These are phyloP conservation scores for Penicillium lividum DNA, from an alignment of 495 filamentous ascomycete species.

Conservation along the genomic window DNA sequence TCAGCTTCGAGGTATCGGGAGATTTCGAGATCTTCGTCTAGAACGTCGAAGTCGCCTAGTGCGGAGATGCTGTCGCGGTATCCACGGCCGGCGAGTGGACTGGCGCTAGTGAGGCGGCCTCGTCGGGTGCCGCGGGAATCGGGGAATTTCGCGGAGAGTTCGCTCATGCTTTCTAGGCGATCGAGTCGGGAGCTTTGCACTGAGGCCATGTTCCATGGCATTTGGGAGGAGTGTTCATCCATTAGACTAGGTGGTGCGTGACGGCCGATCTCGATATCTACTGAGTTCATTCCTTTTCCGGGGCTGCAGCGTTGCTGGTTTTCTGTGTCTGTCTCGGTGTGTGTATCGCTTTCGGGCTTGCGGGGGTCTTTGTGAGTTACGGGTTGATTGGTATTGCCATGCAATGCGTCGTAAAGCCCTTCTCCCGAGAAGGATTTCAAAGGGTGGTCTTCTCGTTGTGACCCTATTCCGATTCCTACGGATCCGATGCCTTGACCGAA, in stretches of 20 bases:
- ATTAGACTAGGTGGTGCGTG: conserved; percentile 56
- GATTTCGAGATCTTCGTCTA: conserved; percentile 41
- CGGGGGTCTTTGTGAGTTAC: conserved; percentile 42
- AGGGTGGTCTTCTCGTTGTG: conserved; percentile 39
- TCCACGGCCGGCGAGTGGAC: conserved; percentile 61
- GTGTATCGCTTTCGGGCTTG: conserved; percentile 36
- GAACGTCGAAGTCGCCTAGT: conserved; percentile 36
- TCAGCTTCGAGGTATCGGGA: conserved; percentile 40
- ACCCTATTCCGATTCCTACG: conserved; percentile 52
- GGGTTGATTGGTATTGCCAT: conserved; percentile 24
- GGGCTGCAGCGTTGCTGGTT: neutral
- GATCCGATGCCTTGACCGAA: conserved; percentile 56
- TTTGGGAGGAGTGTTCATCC: conserved; percentile 59
- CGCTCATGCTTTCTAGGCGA: conserved; percentile 54
- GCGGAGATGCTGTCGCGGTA: conserved; percentile 34
- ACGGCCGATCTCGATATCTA: conserved; percentile 61
- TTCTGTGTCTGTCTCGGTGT: conserved; percentile 20
- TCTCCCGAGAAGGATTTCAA: conserved; percentile 58
- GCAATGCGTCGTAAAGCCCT: conserved; percentile 48
- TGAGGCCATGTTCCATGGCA: conserved; percentile 74
- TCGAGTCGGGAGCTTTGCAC: conserved; percentile 54
- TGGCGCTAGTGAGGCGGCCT: conserved; percentile 57
- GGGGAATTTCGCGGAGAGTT: conserved; percentile 51
- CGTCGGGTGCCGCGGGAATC: conserved; percentile 16
- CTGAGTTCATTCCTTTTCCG: conserved; percentile 27